Percentiles rank a stretch among this genome's conserved stretches.
Evolutionary conservation across 208 protist genomes (phyloP).

Genomic region (Wallacemonas rigidus): DNA sequence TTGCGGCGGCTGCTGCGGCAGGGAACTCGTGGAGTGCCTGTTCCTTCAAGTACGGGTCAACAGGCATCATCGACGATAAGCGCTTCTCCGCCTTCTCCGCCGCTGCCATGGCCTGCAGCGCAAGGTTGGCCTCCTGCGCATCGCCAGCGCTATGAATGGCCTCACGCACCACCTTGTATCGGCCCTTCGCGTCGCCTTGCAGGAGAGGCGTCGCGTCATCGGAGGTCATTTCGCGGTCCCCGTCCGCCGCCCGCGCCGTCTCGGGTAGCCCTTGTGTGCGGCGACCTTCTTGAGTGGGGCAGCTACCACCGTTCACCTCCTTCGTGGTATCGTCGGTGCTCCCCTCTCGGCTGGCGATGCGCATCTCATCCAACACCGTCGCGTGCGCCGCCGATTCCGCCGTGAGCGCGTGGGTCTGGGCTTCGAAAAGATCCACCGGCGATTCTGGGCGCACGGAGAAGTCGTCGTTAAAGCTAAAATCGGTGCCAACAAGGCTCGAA

Average conservation of each 20-base stretch:
- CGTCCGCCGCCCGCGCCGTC: too few relatives aligned
- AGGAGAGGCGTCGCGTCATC: constrained; percentile 23
- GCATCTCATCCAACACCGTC: constrained; percentile 13
- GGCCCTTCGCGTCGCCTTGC: constrained; percentile 31
- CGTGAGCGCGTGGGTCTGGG: not conserved
- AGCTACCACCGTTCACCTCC: not conserved
- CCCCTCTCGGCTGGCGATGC: not conserved
- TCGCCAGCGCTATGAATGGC: constrained; percentile 47
- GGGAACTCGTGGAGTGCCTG: constrained; percentile 20
- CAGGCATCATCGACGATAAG: constrained; percentile 21
- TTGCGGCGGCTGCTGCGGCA: not conserved
- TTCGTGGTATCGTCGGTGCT: not conserved
- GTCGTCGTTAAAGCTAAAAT: constrained; percentile 12
- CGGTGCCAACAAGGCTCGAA: not conserved
- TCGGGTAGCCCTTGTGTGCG: too few relatives aligned
- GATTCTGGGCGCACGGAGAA: constrained; percentile 36
- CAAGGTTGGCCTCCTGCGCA: constrained; percentile 39
- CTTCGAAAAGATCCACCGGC: constrained; percentile 18
- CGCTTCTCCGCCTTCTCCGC: constrained; percentile 37
- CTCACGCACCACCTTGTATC: constrained; percentile 28
- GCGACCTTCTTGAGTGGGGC: too few relatives aligned
- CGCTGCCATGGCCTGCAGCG: constrained; percentile 40
- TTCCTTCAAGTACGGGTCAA: constrained; percentile 30
- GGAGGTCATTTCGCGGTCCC: too few relatives aligned
- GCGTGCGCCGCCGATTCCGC: constrained; percentile 6